A percentile compares a stretch with the other conserved stretches of the same genome.
These are phyloP conservation scores for Dioscorea cayenensis DNA, from an alignment of 116 monocot genomes.

Conservation along the genomic window DNA sequence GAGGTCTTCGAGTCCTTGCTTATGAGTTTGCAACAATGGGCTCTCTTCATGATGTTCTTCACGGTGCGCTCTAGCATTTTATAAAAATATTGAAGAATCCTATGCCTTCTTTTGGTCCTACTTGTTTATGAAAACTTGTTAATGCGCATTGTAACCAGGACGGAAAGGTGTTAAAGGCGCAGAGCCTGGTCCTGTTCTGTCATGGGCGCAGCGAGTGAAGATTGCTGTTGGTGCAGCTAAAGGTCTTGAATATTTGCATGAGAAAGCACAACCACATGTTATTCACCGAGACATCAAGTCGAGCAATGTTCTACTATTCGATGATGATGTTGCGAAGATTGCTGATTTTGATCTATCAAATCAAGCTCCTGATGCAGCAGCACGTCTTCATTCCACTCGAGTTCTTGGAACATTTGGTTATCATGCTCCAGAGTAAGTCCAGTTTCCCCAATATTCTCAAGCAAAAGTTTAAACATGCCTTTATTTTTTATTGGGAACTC, in stretches of 20 bases:
- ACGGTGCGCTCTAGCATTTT: slow-evolving; percentile 32
- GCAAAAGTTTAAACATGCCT: not conserved
- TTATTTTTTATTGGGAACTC: not conserved
- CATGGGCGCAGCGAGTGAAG: slow-evolving; percentile 57
- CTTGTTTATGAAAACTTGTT: too few species aligned
- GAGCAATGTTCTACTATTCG: slow-evolving; percentile 66
- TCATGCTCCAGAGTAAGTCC: slow-evolving; percentile 58
- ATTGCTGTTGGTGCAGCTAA: slow-evolving; percentile 59
- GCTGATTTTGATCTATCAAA: slow-evolving; percentile 76
- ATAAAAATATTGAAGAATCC: not conserved
- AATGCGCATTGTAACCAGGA: slow-evolving; percentile 16
- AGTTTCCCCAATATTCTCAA: not conserved
- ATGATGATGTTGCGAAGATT: slow-evolving; percentile 61
- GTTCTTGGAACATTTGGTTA: slow-evolving; percentile 84
- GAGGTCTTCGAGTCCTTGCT: slow-evolving; percentile 51
- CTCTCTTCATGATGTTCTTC: slow-evolving; percentile 74
- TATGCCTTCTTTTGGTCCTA: not conserved
- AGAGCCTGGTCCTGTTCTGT: slow-evolving; percentile 48
- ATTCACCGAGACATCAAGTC: slow-evolving; percentile 65
- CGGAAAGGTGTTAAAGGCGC: slow-evolving; percentile 53
- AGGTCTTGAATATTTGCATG: slow-evolving; percentile 71
- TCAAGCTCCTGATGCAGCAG: slow-evolving; percentile 61
- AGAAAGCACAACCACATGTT: slow-evolving; percentile 49
- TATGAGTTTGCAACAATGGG: slow-evolving; percentile 63
- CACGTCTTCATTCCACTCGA: slow-evolving; percentile 63